Base-by-base conservation (phyloP, 495 filamentous ascomycete species). In the Lindgomyces ingoldianus region DNA sequence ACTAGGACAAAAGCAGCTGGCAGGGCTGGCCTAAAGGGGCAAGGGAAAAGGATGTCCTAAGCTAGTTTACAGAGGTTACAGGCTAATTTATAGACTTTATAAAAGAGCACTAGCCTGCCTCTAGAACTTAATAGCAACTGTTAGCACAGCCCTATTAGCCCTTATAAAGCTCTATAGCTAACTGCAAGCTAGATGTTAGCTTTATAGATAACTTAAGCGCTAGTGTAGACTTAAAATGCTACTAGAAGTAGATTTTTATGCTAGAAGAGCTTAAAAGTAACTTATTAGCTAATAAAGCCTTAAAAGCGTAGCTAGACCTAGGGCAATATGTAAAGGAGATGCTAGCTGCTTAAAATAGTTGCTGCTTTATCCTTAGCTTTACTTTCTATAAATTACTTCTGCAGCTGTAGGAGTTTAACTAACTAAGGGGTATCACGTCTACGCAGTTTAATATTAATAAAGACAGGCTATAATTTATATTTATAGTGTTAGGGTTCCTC, bases 401-500 rank as follows among this genome's bases (percentile, higher is more conserved):
- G 61, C 61, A 56, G 49, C 57, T 64, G 69, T 78, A 73, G 79
- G 68, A 72, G 42, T 84, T 83, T 72, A 78, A 84, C 70, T 74
- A 78, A 33, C 62, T 79, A 16, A 78, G 80, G 44, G 78, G 66
- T 1, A 74, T 81, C 26, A 79, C 76, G 21, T 84, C 80, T 12
- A 62, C 70, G 12, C 71, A 64, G 36, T 83, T 82, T 59, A 63
- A 80, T 65, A 76, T 82, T 57, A 80, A 85, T 64, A 36, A 76
- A 59, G 73, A 83, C 51, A 75, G 78, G 24, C 66, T 78, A 36
- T 74, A 71, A 33, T 79, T 84, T 69, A 75, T 80, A 26, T 76
- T 70, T 9, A 77, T 70, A 1, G 73, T 82, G 51, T 74, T 84
- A 16, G 74, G 74, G 29, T 81, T 78, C 72, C 74, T 81, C 50